A percentile compares a stretch with the other conserved stretches of the same genome.
These are phyloP conservation scores for Hygrophoropsis aurantiaca DNA, from an alignment of 768 basidiomycete species.

Conservation along the genomic window DNA sequence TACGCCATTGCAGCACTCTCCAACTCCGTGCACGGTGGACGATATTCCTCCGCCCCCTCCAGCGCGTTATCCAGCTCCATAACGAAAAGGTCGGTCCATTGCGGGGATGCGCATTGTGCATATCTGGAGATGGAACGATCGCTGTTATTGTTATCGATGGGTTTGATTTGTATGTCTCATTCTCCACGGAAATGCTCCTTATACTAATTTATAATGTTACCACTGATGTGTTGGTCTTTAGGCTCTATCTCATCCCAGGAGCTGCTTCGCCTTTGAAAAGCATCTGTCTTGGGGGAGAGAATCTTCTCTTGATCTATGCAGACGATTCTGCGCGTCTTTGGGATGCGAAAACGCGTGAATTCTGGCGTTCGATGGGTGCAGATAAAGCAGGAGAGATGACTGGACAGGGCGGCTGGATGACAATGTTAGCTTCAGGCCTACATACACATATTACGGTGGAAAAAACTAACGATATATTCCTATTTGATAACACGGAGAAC, in stretches of 20 bases:
- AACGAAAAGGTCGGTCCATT: constrained; percentile 55
- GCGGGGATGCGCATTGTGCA: constrained; percentile 66
- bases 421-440: constrained; percentile 47
- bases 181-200: background rate
- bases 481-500: background rate
- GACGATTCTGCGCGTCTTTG: constrained; percentile 81
- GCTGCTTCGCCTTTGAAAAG: constrained; percentile 63
- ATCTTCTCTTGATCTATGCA: constrained; percentile 73
- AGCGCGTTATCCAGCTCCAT: constrained; percentile 54
- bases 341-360: constrained; percentile 81
- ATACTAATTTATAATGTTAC: background rate
- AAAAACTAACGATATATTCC: no score
- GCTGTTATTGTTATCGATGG: constrained; percentile 74
- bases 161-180: constrained; percentile 70
- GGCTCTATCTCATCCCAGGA: constrained; percentile 81
- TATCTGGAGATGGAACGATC: constrained; percentile 79
- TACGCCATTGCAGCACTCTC: constrained; percentile 47
- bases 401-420: constrained; percentile 68
- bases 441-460: no score
- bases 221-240: constrained; percentile 26
- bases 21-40: constrained; percentile 70
- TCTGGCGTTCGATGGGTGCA: constrained; percentile 76
- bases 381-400: constrained; percentile 80
- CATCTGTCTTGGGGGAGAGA: constrained; percentile 65
- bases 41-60: constrained; percentile 66